Evolutionary conservation across 148 eudicot genomes (phyloP).

Genomic region (Vaccinium vitisidaea): DNA sequence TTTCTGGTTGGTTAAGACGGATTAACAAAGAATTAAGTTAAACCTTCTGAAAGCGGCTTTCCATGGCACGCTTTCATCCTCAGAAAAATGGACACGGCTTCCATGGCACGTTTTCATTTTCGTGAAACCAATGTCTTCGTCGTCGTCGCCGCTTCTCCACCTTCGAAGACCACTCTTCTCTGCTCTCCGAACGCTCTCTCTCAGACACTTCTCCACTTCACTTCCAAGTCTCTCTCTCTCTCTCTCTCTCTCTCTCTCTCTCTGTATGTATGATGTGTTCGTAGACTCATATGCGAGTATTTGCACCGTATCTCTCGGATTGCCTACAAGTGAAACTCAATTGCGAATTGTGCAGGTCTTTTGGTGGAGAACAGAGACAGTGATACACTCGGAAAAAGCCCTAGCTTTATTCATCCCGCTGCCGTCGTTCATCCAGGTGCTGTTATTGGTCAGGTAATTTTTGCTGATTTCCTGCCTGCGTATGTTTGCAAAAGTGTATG

Average conservation of each 20-base stretch:
- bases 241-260: conserved; percentile 6
- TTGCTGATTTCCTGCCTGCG: not conserved
- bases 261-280: not conserved
- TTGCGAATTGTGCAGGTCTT: conserved; percentile 33
- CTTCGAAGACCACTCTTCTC: conserved; percentile 22
- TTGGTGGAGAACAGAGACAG: conserved; percentile 25
- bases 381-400: conserved; percentile 15
- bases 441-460: conserved; percentile 59
- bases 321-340: conserved; percentile 9
- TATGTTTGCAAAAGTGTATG: not conserved
- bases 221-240: conserved; percentile 19
- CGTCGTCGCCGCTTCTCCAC: conserved; percentile 17
- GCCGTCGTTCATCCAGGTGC: conserved; percentile 79
- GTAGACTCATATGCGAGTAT: not conserved
- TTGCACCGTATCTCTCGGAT: not conserved
- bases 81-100: too few relatives aligned
- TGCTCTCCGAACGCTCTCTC: conserved; percentile 19
- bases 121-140: conserved; percentile 10
- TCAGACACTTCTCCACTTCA: conserved; percentile 16
- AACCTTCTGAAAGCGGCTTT: too few relatives aligned
- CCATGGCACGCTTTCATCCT: too few relatives aligned
- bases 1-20: too few relatives aligned
- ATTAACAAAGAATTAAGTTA: too few relatives aligned
- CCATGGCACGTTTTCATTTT: too few relatives aligned
- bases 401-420: conserved; percentile 61